A percentile compares a stretch with the other conserved stretches of the same genome.
These are phyloP conservation scores for Vaccinium corymbosum DNA, from an alignment of 148 eudicot species.

Conservation along the genomic window DNA sequence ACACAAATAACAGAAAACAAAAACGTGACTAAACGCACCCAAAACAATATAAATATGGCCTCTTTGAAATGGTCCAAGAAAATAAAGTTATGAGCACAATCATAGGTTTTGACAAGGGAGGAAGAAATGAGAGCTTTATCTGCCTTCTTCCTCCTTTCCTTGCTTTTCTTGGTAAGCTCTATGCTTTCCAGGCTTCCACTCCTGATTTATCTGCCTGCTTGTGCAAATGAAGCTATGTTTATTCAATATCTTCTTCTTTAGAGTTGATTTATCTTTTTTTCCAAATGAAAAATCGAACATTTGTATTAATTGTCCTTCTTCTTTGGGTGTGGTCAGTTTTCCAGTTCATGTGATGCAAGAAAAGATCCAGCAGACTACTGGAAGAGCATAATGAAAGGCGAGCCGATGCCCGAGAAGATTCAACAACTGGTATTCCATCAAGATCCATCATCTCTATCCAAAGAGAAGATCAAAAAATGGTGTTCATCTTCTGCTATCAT, in stretches of 20 bases:
- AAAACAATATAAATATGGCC: neutral
- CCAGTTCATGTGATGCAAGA: conserved; percentile 28
- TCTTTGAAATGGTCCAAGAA: conserved; percentile 5
- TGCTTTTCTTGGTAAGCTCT: conserved; percentile 21
- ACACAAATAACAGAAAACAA: too few relatives aligned
- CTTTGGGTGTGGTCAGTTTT: conserved; percentile 24
- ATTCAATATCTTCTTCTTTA: neutral
- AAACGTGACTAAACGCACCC: too few relatives aligned
- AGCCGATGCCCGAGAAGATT: conserved; percentile 47
- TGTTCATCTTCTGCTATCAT: neutral
- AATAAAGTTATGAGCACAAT: neutral
- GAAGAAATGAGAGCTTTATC: conserved; percentile 23
- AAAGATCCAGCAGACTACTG: conserved; percentile 45
- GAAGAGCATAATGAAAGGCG: conserved; percentile 43
- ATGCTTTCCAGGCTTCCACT: neutral
- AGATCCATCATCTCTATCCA: neutral
- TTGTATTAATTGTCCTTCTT: neutral
- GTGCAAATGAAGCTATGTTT: neutral
- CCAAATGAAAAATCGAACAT: neutral
- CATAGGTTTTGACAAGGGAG: neutral
- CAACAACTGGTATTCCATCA: conserved; percentile 19
- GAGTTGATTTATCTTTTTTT: neutral
- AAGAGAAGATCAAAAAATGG: neutral
- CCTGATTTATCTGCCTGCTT: neutral
- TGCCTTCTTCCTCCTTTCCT: conserved; percentile 17